Evolutionary conservation across 768 basidiomycete genomes (phyloP), one percentile per base, ranked within the genome.

Genomic region (Bullera alba): DNA sequence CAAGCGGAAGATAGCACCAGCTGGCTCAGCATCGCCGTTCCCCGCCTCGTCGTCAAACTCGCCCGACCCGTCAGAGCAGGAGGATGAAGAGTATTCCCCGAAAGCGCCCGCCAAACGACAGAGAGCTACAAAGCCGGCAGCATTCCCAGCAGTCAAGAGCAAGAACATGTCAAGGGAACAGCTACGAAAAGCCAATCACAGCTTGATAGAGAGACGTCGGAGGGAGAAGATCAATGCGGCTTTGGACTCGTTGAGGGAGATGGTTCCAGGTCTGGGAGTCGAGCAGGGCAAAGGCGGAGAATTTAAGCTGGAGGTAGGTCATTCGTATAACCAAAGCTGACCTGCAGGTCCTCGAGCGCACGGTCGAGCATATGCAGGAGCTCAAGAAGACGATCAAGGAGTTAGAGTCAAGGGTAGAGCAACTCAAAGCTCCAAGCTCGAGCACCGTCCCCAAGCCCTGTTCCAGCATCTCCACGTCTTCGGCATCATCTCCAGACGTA

Each of bases 151-250:
- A n/a, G 32, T 34, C 32, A 34, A 34, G 10, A n/a, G 37, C 8
- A 39, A 21, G 19, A 10, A 46, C n/a, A 45, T 62, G 37, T 61
- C 62, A 4, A 47, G 91, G 41, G 90, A 93, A 73, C 80, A 84
- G 2, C 83, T 88, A 72, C 81, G 92, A 46, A 89, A 92, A 70
- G 81, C 88, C 29, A 95, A 95, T 73, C 92, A 97, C 65, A 87
- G 85, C 4, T 82, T 91, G 55, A 97, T 97, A 68, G 92, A 97
- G 75, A 87, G 92, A 67, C 82, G 91, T 0, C 76, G 92, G 26
- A 78, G 92, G 52, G 93, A 92, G 10, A 95, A 95, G 79, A 96
- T 97, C 57, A 97, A 97, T 67, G 84, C 88, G 45, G 88, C 91
- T 0, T 78, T 96, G 4, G 78, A 83, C 2, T 81, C 83, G 2